A percentile compares a stretch with the other conserved stretches of the same genome.
These are phyloP conservation scores for Coleophoma crateriformis DNA, from an alignment of 2,329 filamentous ascomycete species.

Conservation along the genomic window DNA sequence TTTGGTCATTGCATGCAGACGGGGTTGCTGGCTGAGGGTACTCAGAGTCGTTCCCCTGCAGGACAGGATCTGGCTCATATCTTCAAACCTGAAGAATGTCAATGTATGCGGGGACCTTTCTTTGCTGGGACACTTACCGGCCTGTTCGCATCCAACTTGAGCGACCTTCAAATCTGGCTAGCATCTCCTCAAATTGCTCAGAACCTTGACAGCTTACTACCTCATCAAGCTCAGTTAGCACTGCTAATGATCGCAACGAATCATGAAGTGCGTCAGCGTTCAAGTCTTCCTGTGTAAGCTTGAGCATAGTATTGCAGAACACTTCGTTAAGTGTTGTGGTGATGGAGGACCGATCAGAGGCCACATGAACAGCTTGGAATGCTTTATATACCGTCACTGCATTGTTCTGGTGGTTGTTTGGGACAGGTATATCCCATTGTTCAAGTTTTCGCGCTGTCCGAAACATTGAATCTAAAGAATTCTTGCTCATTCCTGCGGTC, in stretches of 20 bases:
- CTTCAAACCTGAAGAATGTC: slow-evolving; percentile 53
- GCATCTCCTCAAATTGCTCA: slow-evolving; percentile 54
- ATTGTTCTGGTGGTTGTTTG: slow-evolving; percentile 54
- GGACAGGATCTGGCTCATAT: slow-evolving; percentile 75
- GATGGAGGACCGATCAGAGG: slow-evolving; percentile 48
- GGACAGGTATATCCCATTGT: slow-evolving; percentile 85
- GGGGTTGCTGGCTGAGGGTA: slow-evolving; percentile 65
- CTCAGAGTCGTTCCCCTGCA: slow-evolving; percentile 80
- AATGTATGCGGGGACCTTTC: not conserved
- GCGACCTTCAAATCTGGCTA: slow-evolving; percentile 59
- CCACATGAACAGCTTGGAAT: slow-evolving; percentile 72
- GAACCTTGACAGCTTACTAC: slow-evolving; percentile 56
- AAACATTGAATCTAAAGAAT: slow-evolving; percentile 67
- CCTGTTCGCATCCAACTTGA: slow-evolving; percentile 78
- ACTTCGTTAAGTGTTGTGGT: slow-evolving; percentile 57
- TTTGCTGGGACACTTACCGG: slow-evolving; percentile 47
- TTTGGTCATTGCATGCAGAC: slow-evolving; percentile 54
- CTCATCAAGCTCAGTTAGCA: slow-evolving; percentile 78
- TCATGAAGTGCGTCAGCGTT: slow-evolving; percentile 47
- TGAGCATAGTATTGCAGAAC: slow-evolving; percentile 53
- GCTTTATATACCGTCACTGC: slow-evolving; percentile 71
- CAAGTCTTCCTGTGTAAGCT: slow-evolving; percentile 42
- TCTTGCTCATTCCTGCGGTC: slow-evolving; percentile 47
- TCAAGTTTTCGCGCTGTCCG: slow-evolving; percentile 76
- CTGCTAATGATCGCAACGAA: slow-evolving; percentile 59